Percentiles rank a stretch among this genome's conserved stretches.
Evolutionary conservation across 1,284 basidiomycete genomes (phyloP).

Genomic region (Boletus smithii): DNA sequence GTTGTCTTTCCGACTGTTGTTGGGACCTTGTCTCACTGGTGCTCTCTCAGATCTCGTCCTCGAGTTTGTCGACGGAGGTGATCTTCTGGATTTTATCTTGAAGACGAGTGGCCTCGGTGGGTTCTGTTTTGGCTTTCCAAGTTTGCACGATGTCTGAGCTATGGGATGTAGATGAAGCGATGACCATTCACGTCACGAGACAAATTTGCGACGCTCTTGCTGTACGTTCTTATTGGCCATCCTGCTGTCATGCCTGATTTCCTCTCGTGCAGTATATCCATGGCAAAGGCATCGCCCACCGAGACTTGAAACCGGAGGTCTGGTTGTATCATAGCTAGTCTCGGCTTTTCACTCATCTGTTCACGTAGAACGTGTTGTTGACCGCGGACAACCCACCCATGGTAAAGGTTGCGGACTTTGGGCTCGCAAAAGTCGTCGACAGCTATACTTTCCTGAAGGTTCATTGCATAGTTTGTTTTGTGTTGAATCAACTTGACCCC

Average conservation of each 20-base stretch:
- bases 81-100: slow-evolving; percentile 82
- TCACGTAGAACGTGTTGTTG: slow-evolving; percentile 64
- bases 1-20: slow-evolving; percentile 17
- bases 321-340: slow-evolving; percentile 4
- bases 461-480: slow-evolving; percentile 21
- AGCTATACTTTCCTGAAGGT: slow-evolving; percentile 69
- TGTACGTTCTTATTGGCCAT: slow-evolving; percentile 37
- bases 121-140: slow-evolving; percentile 27
- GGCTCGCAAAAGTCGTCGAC: slow-evolving; percentile 85
- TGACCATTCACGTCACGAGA: slow-evolving; percentile 60
- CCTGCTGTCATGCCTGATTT: slow-evolving; percentile 3
- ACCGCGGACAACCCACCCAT: slow-evolving; percentile 60
- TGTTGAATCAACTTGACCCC: slow-evolving; percentile 9
- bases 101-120: slow-evolving; percentile 54
- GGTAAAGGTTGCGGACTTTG: slow-evolving; percentile 90
- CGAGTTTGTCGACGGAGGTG: slow-evolving; percentile 82
- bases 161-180: slow-evolving; percentile 48
- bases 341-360: background rate
- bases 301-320: slow-evolving; percentile 90
- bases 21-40: background rate
- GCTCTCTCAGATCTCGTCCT: slow-evolving; percentile 61
- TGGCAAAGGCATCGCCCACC: slow-evolving; percentile 73
- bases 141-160: slow-evolving; percentile 5
- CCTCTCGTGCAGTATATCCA: slow-evolving; percentile 63
- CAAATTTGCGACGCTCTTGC: slow-evolving; percentile 73